Evolutionary conservation across 2,329 filamentous ascomycete species (phyloP).

Genomic region (Zalaria sp.): DNA sequence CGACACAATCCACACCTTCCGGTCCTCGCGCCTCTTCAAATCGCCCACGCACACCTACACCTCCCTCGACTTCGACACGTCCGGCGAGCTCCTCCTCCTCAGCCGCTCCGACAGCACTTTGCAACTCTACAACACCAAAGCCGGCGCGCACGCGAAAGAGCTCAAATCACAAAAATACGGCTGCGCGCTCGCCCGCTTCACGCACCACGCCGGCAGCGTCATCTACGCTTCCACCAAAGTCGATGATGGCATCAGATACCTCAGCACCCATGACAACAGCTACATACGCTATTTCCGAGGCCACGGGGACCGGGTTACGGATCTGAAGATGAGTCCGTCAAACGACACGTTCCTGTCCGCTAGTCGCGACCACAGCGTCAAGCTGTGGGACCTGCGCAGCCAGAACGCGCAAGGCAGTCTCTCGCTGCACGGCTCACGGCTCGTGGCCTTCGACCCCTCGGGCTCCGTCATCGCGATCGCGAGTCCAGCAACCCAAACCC

Average conservation of each 20-base stretch:
- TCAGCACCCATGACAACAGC: constrained; percentile 86
- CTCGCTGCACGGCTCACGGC: constrained; percentile 64
- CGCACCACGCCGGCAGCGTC: constrained; percentile 79
- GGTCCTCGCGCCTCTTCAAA: constrained; percentile 55
- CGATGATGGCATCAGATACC: constrained; percentile 77
- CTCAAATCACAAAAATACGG: constrained; percentile 95
- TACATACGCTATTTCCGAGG: constrained; percentile 95
- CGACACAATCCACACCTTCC: constrained; percentile 64
- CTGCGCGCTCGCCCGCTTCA: constrained; percentile 85
- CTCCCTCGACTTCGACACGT: constrained; percentile 92
- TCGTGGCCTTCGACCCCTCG: constrained; percentile 83
- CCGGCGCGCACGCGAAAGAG: constrained; percentile 78
- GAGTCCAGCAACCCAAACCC: constrained; percentile 61
- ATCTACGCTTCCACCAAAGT: constrained; percentile 94
- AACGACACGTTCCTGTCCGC: constrained; percentile 88
- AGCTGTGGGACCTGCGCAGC: constrained; percentile 77
- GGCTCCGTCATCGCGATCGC: constrained; percentile 84
- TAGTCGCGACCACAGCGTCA: constrained; percentile 84
- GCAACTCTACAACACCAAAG: constrained; percentile 86
- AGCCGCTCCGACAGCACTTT: constrained; percentile 90
- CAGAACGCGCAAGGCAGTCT: constrained; percentile 69
- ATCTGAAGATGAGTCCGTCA: constrained; percentile 68
- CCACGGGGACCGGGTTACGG: constrained; percentile 74
- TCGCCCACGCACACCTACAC: constrained; percentile 43
- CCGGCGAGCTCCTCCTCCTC: constrained; percentile 81